phyloP scores from a whole-genome alignment of 2,329 filamentous ascomycete genomes.

The Cladosporium sp. region DNA sequence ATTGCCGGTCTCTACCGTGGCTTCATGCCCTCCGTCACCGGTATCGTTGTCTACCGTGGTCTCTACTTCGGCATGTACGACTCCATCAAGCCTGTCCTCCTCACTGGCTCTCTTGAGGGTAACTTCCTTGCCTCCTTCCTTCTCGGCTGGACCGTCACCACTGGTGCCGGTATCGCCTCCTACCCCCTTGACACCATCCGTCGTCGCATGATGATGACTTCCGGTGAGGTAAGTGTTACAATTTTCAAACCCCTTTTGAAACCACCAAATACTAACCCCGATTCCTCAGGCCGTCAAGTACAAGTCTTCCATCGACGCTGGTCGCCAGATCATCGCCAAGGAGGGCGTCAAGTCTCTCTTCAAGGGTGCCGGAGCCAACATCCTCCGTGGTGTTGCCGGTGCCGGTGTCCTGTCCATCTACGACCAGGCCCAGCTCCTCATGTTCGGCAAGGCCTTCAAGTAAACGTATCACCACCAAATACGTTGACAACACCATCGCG shows the following conservation, averaged over 20 bases:
- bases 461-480: constrained; percentile 28
- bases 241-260: too few species aligned
- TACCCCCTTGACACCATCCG: constrained; percentile 99
- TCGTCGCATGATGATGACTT: constrained; percentile 99
- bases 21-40: constrained; percentile 98
- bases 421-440: constrained; percentile 97
- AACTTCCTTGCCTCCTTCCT: constrained; percentile 99
- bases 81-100: constrained; percentile 98
- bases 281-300: constrained; percentile 92
- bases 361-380: constrained; percentile 99
- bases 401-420: constrained; percentile 99
- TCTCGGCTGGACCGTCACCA: constrained; percentile 99
- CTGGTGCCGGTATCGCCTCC: constrained; percentile 99
- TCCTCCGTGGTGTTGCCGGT: constrained; percentile 99
- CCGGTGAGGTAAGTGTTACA: constrained; percentile 60
- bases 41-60: constrained; percentile 99
- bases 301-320: constrained; percentile 93
- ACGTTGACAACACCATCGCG: constrained; percentile 13
- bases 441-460: constrained; percentile 99
- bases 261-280: constrained; percentile 35
- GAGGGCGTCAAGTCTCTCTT: constrained; percentile 99
- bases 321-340: constrained; percentile 92
- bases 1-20: constrained; percentile 99
- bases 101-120: constrained; percentile 86
- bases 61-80: constrained; percentile 99